phyloP scores from a whole-genome alignment of 306 rosid species.

The Pyrus betulifolia region DNA sequence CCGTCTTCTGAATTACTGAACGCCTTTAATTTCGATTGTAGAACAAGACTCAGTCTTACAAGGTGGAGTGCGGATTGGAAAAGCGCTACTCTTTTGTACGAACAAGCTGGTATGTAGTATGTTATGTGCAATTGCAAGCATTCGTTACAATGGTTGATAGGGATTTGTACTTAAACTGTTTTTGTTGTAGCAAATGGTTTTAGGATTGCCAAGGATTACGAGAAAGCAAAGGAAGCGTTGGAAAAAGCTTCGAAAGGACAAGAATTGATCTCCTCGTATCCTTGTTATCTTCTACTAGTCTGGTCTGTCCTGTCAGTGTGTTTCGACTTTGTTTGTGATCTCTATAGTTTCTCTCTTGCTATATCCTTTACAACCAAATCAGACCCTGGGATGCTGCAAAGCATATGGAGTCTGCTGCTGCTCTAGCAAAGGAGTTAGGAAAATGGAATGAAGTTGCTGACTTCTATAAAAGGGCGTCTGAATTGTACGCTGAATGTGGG shows the following conservation, averaged over 20 bases:
- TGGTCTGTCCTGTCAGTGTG: background rate
- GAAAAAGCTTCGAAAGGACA: constrained; percentile 98
- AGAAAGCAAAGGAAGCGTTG: constrained; percentile 76
- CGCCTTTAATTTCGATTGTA: constrained; percentile 8
- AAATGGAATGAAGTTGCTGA: constrained; percentile 76
- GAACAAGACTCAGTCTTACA: constrained; percentile 80
- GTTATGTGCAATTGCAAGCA: background rate
- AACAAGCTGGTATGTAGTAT: constrained; percentile 70
- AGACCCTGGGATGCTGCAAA: constrained; percentile 99
- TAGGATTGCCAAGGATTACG: constrained; percentile 59
- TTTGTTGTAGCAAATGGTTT: constrained; percentile 58
- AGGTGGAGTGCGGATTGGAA: constrained; percentile 64
- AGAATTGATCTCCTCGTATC: constrained; percentile 95
- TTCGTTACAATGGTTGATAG: background rate
- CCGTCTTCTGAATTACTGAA: background rate
- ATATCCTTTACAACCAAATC: constrained; percentile 41
- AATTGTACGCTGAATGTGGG: constrained; percentile 64
- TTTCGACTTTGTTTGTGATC: background rate
- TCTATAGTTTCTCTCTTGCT: background rate
- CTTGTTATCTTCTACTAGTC: constrained; percentile 21
- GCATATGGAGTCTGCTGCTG: constrained; percentile 96
- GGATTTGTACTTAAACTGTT: too few relatives aligned
- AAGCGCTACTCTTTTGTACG: constrained; percentile 72
- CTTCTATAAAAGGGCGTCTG: constrained; percentile 82
- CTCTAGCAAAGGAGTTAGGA: constrained; percentile 75